These are phyloP conservation scores for Penicillium olsonii DNA, from an alignment of 2,329 filamentous ascomycete genomes.

Conservation along the genomic window DNA sequence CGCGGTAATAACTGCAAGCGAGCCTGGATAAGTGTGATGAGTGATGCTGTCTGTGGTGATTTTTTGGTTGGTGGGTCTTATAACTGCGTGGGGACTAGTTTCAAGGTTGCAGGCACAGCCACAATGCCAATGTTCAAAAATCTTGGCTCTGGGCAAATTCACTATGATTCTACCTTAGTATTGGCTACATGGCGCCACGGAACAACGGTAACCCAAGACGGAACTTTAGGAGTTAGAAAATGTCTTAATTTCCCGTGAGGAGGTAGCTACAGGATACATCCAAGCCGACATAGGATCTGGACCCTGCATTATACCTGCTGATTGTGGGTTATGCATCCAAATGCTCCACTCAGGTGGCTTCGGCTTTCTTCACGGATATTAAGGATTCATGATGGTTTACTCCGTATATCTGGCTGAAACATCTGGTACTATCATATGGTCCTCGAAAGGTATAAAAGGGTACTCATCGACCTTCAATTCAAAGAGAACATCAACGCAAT, in stretches of 20 bases:
- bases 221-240: constrained; percentile 3
- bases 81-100: neutral
- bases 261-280: neutral
- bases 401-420: neutral
- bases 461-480: neutral
- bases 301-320: neutral
- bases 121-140: constrained; percentile 3
- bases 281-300: neutral
- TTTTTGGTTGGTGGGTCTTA: constrained; percentile 6
- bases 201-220: neutral
- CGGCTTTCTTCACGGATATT: constrained; percentile 2
- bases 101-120: constrained; percentile 3
- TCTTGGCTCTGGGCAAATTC: constrained; percentile 4
- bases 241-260: constrained; percentile 4
- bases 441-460: constrained; percentile 6
- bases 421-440: neutral
- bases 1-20: too few species aligned
- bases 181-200: neutral
- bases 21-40: too few species aligned
- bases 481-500: neutral
- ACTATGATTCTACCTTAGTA: neutral
- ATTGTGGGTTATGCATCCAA: neutral
- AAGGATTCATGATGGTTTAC: neutral
- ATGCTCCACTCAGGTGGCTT: constrained; percentile 2
- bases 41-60: neutral